Percentiles rank a stretch among this genome's conserved stretches.
Conservation (phyloP, 2,329 filamentous ascomycete species). For the Colletotrichum musicola region DNA sequence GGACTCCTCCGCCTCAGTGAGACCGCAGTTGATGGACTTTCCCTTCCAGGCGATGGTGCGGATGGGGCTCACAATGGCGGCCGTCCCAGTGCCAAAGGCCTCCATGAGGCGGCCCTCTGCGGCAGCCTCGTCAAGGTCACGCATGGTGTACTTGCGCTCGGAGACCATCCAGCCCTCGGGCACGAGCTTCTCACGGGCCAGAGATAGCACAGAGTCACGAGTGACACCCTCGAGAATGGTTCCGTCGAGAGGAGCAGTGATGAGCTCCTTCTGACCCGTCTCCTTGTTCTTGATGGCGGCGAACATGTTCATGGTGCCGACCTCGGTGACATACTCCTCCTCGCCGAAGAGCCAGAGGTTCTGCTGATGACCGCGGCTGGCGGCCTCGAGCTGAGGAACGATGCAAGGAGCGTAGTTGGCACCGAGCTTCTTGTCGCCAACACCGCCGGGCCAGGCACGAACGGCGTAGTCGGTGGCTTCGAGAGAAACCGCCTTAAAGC, state of each 20-base stretch:
- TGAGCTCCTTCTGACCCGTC: conserved; percentile 89
- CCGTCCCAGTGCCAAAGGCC: conserved; percentile 93
- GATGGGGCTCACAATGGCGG: conserved; percentile 92
- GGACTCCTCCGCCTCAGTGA: conserved; percentile 85
- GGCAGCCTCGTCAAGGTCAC: conserved; percentile 83
- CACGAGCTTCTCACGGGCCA: conserved; percentile 85
- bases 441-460: conserved; percentile 96
- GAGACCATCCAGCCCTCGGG: conserved; percentile 89
- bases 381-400: conserved; percentile 93
- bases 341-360: conserved; percentile 98
- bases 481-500: conserved; percentile 96
- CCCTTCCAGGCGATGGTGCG: conserved; percentile 91
- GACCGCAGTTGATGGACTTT: conserved; percentile 82
- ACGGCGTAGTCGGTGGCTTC: conserved; percentile 98
- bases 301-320: conserved; percentile 99
- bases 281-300: conserved; percentile 86
- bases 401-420: conserved; percentile 99
- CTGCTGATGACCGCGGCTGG: conserved; percentile 93
- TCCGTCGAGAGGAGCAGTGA: conserved; percentile 96
- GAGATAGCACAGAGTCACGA: conserved; percentile 86
- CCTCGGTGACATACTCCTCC: conserved; percentile 96
- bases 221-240: conserved; percentile 97
- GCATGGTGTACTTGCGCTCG: conserved; percentile 94
- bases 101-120: conserved; percentile 89
- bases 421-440: conserved; percentile 97